Percentiles rank a stretch among this genome's conserved stretches.
phyloP scores from a whole-genome alignment of 805 yeast species.

The Zygosaccharomyces gambellarensis region DNA sequence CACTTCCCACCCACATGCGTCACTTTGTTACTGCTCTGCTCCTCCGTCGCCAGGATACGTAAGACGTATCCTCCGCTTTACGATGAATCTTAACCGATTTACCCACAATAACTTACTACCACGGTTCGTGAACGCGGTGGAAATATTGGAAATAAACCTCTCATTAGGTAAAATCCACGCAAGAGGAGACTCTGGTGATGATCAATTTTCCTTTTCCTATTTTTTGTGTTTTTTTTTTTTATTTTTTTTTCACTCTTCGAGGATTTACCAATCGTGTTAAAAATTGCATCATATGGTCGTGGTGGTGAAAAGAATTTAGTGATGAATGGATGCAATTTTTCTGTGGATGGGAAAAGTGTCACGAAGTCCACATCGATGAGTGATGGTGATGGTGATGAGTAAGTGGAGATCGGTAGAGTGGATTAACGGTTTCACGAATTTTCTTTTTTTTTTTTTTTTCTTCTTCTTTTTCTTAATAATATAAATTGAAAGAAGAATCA shows the following conservation, averaged over 20 bases:
- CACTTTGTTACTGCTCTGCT: background rate
- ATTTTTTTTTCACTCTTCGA: background rate
- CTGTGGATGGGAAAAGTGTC: background rate
- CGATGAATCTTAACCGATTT: background rate
- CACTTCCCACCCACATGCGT: background rate
- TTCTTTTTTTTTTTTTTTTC: too few species aligned
- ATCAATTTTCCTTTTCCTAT: background rate
- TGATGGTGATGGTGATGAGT: background rate
- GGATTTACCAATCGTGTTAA: slow-evolving; percentile 4
- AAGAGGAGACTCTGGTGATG: slow-evolving; percentile 1
- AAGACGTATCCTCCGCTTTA: background rate
- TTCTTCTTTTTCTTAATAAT: background rate
- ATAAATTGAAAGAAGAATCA: background rate
- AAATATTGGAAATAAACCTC: background rate
- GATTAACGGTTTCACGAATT: slow-evolving; percentile 1
- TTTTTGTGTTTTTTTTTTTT: background rate
- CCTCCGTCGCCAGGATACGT: background rate
- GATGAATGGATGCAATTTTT: slow-evolving; percentile 2
- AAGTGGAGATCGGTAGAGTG: slow-evolving; percentile 1
- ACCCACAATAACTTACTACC: background rate
- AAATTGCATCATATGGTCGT: slow-evolving; percentile 4
- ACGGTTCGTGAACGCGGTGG: slow-evolving; percentile 1
- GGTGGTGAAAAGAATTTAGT: background rate
- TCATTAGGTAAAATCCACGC: slow-evolving; percentile 2
- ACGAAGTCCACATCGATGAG: slow-evolving; percentile 1